Evolutionary conservation across 441 rosid genomes (phyloP).

Genomic region (Erysimum pusillum): DNA sequence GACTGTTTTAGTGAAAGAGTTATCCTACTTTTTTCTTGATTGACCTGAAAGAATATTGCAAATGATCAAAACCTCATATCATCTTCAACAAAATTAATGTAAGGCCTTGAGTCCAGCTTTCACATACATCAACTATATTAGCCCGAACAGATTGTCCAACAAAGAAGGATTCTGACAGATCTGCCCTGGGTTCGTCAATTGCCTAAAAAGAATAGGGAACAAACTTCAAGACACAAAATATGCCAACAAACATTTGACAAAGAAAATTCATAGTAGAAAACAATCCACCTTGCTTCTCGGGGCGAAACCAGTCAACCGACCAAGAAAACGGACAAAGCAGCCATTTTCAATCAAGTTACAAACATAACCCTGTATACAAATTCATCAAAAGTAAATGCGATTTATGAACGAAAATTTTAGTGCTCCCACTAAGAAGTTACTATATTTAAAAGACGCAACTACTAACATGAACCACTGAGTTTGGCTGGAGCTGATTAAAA

Average conservation of each 20-base stretch:
- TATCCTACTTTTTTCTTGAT: conserved; percentile 72
- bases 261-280: conserved; percentile 33
- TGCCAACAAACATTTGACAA: conserved; percentile 34
- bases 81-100: conserved; percentile 31
- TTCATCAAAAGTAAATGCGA: conserved; percentile 32
- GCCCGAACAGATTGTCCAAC: conserved; percentile 97
- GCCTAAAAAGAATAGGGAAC: conserved; percentile 55
- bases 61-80: conserved; percentile 29
- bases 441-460: conserved; percentile 18
- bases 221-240: conserved; percentile 9
- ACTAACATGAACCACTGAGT: conserved; percentile 82
- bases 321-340: conserved; percentile 98
- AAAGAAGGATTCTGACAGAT: conserved; percentile 75
- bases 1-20: conserved; percentile 93
- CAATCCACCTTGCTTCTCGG: conserved; percentile 85
- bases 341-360: conserved; percentile 92
- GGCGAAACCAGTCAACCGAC: conserved; percentile 92
- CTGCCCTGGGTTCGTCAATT: conserved; percentile 69
- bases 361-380: conserved; percentile 77
- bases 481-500: conserved; percentile 63
- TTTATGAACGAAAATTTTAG: conserved; percentile 11
- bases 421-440: conserved; percentile 14
- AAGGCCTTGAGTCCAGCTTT: conserved; percentile 39
- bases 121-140: conserved; percentile 80
- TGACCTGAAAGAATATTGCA: conserved; percentile 62